Evolutionary conservation across 2,329 filamentous ascomycete genomes (phyloP).

Genomic region (Parascedosporium putredinis): DNA sequence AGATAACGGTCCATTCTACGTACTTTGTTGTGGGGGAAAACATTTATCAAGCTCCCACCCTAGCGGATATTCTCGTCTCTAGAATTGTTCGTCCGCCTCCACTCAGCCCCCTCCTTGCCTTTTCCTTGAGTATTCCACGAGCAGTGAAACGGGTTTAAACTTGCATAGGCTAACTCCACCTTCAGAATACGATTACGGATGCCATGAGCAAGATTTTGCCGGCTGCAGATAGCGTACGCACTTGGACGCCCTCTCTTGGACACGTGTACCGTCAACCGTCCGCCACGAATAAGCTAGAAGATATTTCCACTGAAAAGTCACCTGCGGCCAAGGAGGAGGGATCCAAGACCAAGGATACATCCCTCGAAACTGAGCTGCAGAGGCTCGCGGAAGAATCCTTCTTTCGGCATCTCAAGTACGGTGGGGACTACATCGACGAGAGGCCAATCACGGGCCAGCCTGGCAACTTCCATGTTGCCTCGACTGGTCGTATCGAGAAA

Average conservation of each 20-base stretch:
- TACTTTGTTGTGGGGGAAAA: constrained; percentile 59
- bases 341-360: constrained; percentile 21
- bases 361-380: constrained; percentile 27
- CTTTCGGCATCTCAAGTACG: constrained; percentile 45
- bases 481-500: constrained; percentile 44
- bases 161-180: background rate
- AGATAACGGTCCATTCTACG: constrained; percentile 46
- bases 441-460: constrained; percentile 58
- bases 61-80: constrained; percentile 49
- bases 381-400: constrained; percentile 48
- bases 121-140: background rate
- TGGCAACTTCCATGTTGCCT: constrained; percentile 54
- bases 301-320: constrained; percentile 13
- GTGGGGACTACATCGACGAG: constrained; percentile 57
- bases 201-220: constrained; percentile 43
- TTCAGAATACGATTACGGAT: constrained; percentile 43
- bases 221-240: constrained; percentile 36
- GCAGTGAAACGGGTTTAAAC: background rate
- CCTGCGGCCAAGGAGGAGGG: constrained; percentile 8
- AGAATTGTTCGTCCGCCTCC: constrained; percentile 35
- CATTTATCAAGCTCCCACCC: constrained; percentile 54
- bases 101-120: background rate
- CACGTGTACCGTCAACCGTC: constrained; percentile 37
- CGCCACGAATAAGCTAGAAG: constrained; percentile 24
- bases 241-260: constrained; percentile 44